A percentile compares a stretch with the other conserved stretches of the same genome.
Conservation (phyloP, 2,329 filamentous ascomycete genomes). For the Aspergillus intermedius region DNA sequence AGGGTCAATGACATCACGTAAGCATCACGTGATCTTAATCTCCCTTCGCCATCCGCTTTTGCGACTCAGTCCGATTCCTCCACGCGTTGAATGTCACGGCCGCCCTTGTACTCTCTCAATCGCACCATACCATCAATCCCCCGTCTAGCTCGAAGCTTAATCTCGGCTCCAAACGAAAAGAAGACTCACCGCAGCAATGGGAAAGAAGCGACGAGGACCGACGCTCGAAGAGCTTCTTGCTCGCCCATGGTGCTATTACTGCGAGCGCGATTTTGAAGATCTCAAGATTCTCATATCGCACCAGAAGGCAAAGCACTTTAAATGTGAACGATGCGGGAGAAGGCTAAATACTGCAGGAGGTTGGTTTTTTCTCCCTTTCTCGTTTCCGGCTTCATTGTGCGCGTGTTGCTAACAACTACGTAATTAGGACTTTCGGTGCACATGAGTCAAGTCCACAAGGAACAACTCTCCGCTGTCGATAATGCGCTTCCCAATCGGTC, state of each 20-base stretch:
- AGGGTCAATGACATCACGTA: not conserved
- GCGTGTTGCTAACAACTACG: conserved; percentile 3
- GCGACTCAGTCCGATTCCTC: not conserved
- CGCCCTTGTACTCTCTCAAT: not conserved
- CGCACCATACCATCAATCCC: no score
- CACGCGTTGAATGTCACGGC: not conserved
- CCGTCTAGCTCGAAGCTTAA: no score
- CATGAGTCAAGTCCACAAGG: conserved; percentile 98
- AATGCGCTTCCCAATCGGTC: conserved; percentile 85
- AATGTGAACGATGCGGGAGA: conserved; percentile 84
- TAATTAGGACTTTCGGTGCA: conserved; percentile 79
- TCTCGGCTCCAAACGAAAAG: not conserved
- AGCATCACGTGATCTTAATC: not conserved
- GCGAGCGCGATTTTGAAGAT: conserved; percentile 98
- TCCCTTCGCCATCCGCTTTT: not conserved
- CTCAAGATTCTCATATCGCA: conserved; percentile 93
- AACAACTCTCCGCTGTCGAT: conserved; percentile 77
- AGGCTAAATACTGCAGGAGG: conserved; percentile 91
- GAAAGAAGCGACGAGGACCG: conserved; percentile 84
- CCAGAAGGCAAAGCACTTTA: conserved; percentile 99
- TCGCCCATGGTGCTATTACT: conserved; percentile 98
- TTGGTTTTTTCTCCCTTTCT: conserved; percentile 37
- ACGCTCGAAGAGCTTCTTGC: conserved; percentile 80
- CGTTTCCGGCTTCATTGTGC: not conserved
- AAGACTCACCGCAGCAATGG: conserved; percentile 50